A percentile compares a stretch with the other conserved stretches of the same genome.
Conservation (phyloP, 768 basidiomycete species). For the Gautieria morchelliformis region DNA sequence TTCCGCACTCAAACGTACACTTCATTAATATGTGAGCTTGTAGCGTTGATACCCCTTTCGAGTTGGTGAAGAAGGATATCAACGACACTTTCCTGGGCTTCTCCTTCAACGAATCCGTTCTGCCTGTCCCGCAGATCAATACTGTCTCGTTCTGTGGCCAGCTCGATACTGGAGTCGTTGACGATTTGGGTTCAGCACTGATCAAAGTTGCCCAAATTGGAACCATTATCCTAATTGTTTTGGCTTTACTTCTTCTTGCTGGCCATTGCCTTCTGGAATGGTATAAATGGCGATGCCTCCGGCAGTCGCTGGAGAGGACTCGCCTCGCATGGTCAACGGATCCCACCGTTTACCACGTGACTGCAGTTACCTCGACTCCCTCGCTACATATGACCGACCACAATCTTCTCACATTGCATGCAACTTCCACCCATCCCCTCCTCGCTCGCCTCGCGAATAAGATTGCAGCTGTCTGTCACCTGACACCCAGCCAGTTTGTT, state of each 20-base stretch:
- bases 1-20: neutral
- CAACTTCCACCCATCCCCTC: slow-evolving; percentile 62
- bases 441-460: slow-evolving; percentile 54
- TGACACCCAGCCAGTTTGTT: slow-evolving; percentile 53
- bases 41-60: slow-evolving; percentile 81
- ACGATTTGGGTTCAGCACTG: slow-evolving; percentile 76
- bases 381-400: slow-evolving; percentile 39
- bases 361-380: slow-evolving; percentile 18
- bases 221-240: slow-evolving; percentile 57
- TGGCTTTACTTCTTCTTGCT: slow-evolving; percentile 64
- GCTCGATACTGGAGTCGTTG: slow-evolving; percentile 77
- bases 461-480: slow-evolving; percentile 38
- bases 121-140: slow-evolving; percentile 70
- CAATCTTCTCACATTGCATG: slow-evolving; percentile 68
- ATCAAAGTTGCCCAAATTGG: slow-evolving; percentile 73
- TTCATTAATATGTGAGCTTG: neutral
- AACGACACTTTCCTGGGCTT: slow-evolving; percentile 76
- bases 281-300: slow-evolving; percentile 78
- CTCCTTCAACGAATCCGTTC: slow-evolving; percentile 55
- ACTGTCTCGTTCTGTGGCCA: slow-evolving; percentile 64
- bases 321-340: slow-evolving; percentile 73
- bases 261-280: slow-evolving; percentile 74
- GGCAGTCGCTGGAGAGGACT: slow-evolving; percentile 53
- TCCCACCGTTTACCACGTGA: slow-evolving; percentile 44
- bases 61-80: slow-evolving; percentile 79